Conservation (phyloP, 1,284 basidiomycete genomes). For the Volvariella volvacea region DNA sequence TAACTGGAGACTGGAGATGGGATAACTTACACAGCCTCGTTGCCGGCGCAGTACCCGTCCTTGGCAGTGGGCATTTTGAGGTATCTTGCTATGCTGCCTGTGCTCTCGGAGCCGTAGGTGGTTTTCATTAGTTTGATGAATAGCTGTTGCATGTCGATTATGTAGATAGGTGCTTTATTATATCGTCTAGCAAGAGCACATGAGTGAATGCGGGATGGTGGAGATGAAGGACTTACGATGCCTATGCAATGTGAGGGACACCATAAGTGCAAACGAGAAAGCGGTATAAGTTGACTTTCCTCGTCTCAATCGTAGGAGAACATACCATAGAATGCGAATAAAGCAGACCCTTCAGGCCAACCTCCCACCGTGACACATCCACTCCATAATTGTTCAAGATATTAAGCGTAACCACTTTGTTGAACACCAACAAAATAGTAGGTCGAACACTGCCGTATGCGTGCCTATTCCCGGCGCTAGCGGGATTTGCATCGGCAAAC, state of each 20-base stretch:
- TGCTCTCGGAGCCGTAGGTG: conserved; percentile 13
- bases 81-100: conserved; percentile 17
- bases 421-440: conserved; percentile 27
- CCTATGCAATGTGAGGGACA: too few species aligned
- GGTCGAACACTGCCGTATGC: conserved; percentile 11
- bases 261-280: too few species aligned
- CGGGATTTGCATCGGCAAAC: not conserved
- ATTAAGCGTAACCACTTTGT: conserved; percentile 18
- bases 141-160: conserved; percentile 25
- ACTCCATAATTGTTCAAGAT: conserved; percentile 23
- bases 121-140: conserved; percentile 20
- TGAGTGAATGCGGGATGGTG: too few species aligned
- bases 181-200: too few species aligned
- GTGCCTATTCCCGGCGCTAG: too few species aligned
- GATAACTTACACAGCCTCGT: conserved; percentile 26
- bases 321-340: not conserved
- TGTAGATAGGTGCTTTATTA: conserved; percentile 19
- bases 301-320: too few species aligned
- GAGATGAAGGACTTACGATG: too few species aligned
- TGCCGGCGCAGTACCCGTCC: conserved; percentile 30
- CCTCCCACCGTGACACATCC: conserved; percentile 22
- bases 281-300: not conserved
- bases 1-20: too few species aligned
- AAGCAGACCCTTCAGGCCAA: conserved; percentile 22
- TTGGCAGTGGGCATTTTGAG: conserved; percentile 13